Evolutionary conservation across 1,284 basidiomycete genomes (phyloP), one percentile per base, ranked within the genome.

Genomic region (Ustilago crameri): DNA sequence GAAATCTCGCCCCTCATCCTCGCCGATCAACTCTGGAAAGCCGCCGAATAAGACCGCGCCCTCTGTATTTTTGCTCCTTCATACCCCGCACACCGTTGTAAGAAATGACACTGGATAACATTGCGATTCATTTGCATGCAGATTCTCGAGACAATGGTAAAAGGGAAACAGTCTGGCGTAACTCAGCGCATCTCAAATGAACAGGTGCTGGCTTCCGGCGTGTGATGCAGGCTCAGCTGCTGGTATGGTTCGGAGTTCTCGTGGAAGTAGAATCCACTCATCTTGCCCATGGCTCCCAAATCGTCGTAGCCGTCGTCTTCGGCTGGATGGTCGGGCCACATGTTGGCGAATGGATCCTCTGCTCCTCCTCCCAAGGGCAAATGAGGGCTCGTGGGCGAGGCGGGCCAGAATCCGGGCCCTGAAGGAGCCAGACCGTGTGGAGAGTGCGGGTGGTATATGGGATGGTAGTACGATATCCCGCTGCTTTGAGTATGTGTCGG

Each of bases 191-290:
- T 74, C 74, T 86, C 85, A 42, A 85, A 85, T 15, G 80, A 77
- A 34, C 79, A 75, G 34, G 69, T 74, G 18, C 79, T 61, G 10
- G 73, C 57, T 26, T 79, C 65, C 9, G 85, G 83, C 0, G 84
- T 79, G 68, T 86, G 85, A n/a, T 80, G 78, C 9, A 86, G 79
- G 35, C 80, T 83, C 14, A 86, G 79, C 66, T 86, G 85, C 71
- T 86, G 86, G 73, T 80, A 93, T 89, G 91, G 91, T 78, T 93
- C 91, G 54, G 90, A 91, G 78, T 91, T 91, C 85, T 91, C 90
- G 85, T 96, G 94, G 85, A 92, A 96, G 85, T 96, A 97, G 85
- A 93, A 95, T 24, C 92, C 92, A 69, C 88, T 90, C 91, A 93
- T 93, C 43, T 83, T 79, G n/a, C 78, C 80, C 10, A 51, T 35